Base-by-base conservation (phyloP, 352 stramenopile species). In the Peronospora destructor region DNA sequence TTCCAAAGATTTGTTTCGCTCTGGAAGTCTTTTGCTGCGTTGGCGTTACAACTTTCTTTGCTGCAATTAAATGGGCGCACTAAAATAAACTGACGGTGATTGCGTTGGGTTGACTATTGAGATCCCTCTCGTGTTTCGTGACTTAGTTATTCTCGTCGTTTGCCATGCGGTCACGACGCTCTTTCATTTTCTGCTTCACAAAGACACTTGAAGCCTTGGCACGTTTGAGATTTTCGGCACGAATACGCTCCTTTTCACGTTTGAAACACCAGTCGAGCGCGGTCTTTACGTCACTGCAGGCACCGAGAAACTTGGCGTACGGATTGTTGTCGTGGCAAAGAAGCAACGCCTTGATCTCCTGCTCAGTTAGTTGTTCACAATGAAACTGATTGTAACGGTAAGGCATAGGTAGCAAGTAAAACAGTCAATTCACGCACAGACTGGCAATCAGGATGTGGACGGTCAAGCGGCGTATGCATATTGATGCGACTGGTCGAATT, bases 401-500 rank as follows among this genome's bases (percentile, higher is more conserved):
- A 4, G 0, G 17, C 19, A 23, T 17, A 12, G 13, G 4, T n/a
- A 9, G 21, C 9, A 33, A 13, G 36, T 51, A 8, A n/a, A 48
- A 25, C 23, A 36, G 16, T 41, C 1, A 16, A 28, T 3, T n/a
- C n/a, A 47, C 74, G 45, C 66, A 92, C 81, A 49, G 75, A 52
- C 41, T 92, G 81, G 57, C 81, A 92, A 56, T 89, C 78, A 5
- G 81, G 78, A 38, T 92, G 81, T 25, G 81, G 75, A 33, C 79
- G 74, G 56, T 92, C 81, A 3, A 92, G 69, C 32, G 78, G 74
- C n/a, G 81, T 59, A 55, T 92, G 81, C 81, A 92, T 92, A 13
- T 21, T 56, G n/a, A n/a, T 30, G 28, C 3, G 6, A 12, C 28
- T 32, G n/a, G n/a, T n/a, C n/a, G n/a, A n/a, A n/a, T n/a, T n/a